A percentile compares a stretch with the other conserved stretches of the same genome.
Conservation (phyloP, 495 filamentous ascomycete genomes). For the Sordaria brevicollis region DNA sequence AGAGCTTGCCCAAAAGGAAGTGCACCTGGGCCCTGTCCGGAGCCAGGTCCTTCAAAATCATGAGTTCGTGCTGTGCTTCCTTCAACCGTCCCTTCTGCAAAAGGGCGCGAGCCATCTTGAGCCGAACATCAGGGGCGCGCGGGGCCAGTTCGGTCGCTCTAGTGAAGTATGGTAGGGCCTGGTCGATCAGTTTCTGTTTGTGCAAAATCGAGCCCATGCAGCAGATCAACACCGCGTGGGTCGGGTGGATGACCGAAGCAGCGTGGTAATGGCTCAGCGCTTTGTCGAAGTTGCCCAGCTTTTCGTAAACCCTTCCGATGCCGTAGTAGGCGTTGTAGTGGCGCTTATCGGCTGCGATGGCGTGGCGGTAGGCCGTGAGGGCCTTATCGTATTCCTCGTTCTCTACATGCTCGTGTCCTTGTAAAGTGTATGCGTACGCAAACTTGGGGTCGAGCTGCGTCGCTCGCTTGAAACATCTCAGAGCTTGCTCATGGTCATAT, state of each 20-base stretch:
- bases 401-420: slow-evolving; percentile 91
- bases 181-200: slow-evolving; percentile 66
- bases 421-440: slow-evolving; percentile 89
- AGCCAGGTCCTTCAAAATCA: slow-evolving; percentile 75
- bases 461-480: slow-evolving; percentile 91
- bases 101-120: slow-evolving; percentile 83
- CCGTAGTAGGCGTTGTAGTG: slow-evolving; percentile 99
- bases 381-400: slow-evolving; percentile 98
- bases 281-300: slow-evolving; percentile 83
- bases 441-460: slow-evolving; percentile 83
- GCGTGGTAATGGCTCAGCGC: slow-evolving; percentile 85
- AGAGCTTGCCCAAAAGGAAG: slow-evolving; percentile 79
- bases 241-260: slow-evolving; percentile 79
- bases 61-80: slow-evolving; percentile 65
- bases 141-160: slow-evolving; percentile 76
- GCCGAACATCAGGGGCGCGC: slow-evolving; percentile 66
- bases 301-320: slow-evolving; percentile 84
- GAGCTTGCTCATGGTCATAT: slow-evolving; percentile 85
- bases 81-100: slow-evolving; percentile 64
- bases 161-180: slow-evolving; percentile 69
- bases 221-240: slow-evolving; percentile 79
- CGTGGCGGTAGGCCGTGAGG: slow-evolving; percentile 68
- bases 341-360: slow-evolving; percentile 71
- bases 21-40: slow-evolving; percentile 95
- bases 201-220: slow-evolving; percentile 86